Evolutionary conservation across 1,284 basidiomycete genomes (phyloP).

Genomic region (Boletus mariae): DNA sequence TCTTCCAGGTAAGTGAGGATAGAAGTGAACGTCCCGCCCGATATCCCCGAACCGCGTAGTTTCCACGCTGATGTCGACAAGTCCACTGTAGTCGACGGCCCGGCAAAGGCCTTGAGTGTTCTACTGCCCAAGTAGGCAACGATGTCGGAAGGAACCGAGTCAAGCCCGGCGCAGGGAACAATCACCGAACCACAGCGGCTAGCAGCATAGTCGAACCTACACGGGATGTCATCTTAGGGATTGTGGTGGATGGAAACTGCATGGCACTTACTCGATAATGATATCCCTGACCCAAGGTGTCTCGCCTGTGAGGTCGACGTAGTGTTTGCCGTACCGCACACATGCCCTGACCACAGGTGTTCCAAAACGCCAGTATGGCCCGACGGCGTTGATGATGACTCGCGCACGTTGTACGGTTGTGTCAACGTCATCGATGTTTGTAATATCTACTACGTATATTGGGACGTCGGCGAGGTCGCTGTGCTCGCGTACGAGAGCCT

Average conservation of each 20-base stretch:
- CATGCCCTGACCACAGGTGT: constrained; percentile 55
- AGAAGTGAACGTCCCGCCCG: constrained; percentile 69
- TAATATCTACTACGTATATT: constrained; percentile 51
- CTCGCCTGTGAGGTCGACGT: constrained; percentile 66
- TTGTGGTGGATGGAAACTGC: constrained; percentile 3
- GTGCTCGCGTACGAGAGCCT: constrained; percentile 42
- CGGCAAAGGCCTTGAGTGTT: constrained; percentile 40
- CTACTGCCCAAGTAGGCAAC: constrained; percentile 49
- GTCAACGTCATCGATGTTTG: constrained; percentile 45
- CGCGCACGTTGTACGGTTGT: constrained; percentile 48
- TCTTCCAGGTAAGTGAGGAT: constrained; percentile 47
- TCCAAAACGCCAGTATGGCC: constrained; percentile 63
- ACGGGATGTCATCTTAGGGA: constrained; percentile 3
- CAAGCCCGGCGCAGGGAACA: constrained; percentile 57
- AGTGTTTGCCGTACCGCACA: constrained; percentile 50
- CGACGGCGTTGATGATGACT: constrained; percentile 67
- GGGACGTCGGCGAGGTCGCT: constrained; percentile 39
- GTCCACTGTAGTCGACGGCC: constrained; percentile 35
- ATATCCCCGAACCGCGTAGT: constrained; percentile 48
- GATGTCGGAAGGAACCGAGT: constrained; percentile 59
- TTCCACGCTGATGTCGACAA: constrained; percentile 47
- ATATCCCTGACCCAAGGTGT: constrained; percentile 49
- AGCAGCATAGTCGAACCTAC: constrained; percentile 54
- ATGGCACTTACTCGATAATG: constrained; percentile 40
- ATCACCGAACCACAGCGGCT: constrained; percentile 52